Evolutionary conservation across 257 asterid species (phyloP).

Genomic region (Linderniella brevidens): DNA sequence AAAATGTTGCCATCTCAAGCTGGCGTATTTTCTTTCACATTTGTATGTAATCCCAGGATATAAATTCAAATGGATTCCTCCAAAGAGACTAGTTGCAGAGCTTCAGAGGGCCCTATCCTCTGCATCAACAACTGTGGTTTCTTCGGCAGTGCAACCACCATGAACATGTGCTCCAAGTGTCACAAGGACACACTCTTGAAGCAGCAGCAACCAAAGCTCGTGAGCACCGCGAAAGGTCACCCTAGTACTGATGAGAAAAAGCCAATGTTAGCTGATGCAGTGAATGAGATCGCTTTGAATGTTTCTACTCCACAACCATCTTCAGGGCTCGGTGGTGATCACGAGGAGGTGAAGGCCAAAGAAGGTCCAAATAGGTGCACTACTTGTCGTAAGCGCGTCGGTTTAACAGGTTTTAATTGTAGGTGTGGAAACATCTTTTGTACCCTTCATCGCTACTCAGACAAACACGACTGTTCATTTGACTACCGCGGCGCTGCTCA

Average conservation of each 20-base stretch:
- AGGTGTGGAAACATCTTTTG: neutral
- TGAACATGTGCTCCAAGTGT: conserved; percentile 3
- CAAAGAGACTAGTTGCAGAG: neutral
- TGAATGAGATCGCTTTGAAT: neutral
- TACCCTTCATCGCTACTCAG: neutral
- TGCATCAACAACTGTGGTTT: neutral
- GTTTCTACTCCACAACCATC: neutral
- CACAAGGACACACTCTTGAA: neutral
- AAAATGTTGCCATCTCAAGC: too few relatives aligned
- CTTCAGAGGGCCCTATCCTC: neutral
- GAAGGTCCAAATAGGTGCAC: neutral
- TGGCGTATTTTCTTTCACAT: too few relatives aligned
- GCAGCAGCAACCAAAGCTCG: neutral
- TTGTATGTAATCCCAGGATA: too few relatives aligned
- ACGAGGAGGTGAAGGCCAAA: neutral
- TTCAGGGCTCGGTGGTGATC: neutral
- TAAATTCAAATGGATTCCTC: too few relatives aligned
- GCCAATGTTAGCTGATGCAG: neutral
- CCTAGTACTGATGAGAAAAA: neutral
- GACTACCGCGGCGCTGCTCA: neutral
- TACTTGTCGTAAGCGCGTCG: neutral
- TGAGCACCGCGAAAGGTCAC: neutral
- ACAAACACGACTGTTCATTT: neutral
- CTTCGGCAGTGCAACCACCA: neutral
- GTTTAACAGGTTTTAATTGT: neutral